Evolutionary conservation across 306 rosid species (phyloP).

Genomic region (Dryas alaskensis): DNA sequence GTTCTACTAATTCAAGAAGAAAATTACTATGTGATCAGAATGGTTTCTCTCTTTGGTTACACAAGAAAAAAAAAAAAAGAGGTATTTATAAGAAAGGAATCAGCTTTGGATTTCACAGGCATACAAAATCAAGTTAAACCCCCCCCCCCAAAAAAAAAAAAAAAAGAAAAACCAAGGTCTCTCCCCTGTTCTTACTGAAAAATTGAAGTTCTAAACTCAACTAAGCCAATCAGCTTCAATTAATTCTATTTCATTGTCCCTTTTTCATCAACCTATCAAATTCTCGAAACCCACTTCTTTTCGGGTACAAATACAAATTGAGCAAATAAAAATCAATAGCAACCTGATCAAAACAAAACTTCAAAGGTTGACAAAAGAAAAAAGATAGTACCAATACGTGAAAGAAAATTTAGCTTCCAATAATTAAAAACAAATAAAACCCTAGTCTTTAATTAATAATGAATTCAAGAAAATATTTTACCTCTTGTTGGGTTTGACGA

Average conservation of each 20-base stretch:
- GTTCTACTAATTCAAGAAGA: not conserved
- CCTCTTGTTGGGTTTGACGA: constrained; percentile 12
- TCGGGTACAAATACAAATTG: not conserved
- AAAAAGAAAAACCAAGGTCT: not conserved
- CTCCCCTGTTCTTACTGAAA: not conserved
- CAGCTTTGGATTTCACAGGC: not conserved
- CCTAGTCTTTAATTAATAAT: not conserved
- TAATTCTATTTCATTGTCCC: not conserved
- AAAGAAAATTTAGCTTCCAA: not conserved
- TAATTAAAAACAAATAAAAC: not conserved
- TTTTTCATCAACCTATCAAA: not conserved
- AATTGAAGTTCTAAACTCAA: not conserved
- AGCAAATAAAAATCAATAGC: constrained; percentile 1
- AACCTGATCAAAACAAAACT: not conserved
- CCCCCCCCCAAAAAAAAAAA: not conserved
- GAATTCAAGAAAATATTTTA: not conserved
- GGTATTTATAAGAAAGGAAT: not conserved
- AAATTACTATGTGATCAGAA: not conserved
- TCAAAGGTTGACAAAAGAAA: not conserved
- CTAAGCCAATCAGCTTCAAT: constrained; percentile 12
- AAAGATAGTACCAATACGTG: not conserved
- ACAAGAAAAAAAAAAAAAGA: not conserved
- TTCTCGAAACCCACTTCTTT: not conserved
- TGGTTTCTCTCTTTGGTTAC: not conserved
- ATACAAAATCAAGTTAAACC: not conserved